Evolutionary conservation across 2,329 filamentous ascomycete species (phyloP), one percentile per base, ranked within the genome.

Genomic region (Fusarium miscanthi): DNA sequence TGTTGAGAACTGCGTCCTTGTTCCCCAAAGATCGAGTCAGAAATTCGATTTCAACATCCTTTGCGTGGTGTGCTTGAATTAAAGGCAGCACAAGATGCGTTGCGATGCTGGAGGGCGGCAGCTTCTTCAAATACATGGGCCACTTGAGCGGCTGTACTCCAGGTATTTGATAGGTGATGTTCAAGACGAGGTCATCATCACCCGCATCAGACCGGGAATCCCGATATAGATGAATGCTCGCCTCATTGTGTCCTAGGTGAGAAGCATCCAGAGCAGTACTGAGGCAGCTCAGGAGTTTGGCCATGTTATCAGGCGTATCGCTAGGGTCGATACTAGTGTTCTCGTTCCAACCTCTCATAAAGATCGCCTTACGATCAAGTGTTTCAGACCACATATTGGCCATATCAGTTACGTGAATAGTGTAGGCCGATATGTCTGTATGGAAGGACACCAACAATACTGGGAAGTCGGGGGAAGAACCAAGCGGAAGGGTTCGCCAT

Each of bases 251-350:
- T 41, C 83, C 83, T 25, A 79, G 77, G 41, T 82, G 82, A 25
- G 77, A 88, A 63, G 71, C 84, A 83, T 84, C 87, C 77, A 89
- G 81, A 35, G 87, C 86, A 43, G 82, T 82, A 53, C 84, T 81
- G 23, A 95, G 83, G 75, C 92, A 91, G 27, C 88, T 85, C 19
- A 95, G 83, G 57, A 95, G 89, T 56, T 90, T 90, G 31, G 82
- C 79, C 81, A 93, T 89, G 76, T 95, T 93, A 56, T 89, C 87
- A 0, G 85, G 83, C 66, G 91, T 91, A 72, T 92, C 90, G 77
- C 87, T 90, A 3, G 93, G 90, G 78, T 95, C 92, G 68, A 95
- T 94, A 68, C 88, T 90, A 21, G 91, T 93, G 74, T 90, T 87
- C 73, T 91, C 86, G 30, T 87, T 82, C 62, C 88, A 84, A 35